These are phyloP conservation scores for Apiospora marii DNA, from an alignment of 2,329 filamentous ascomycete genomes.

Conservation along the genomic window DNA sequence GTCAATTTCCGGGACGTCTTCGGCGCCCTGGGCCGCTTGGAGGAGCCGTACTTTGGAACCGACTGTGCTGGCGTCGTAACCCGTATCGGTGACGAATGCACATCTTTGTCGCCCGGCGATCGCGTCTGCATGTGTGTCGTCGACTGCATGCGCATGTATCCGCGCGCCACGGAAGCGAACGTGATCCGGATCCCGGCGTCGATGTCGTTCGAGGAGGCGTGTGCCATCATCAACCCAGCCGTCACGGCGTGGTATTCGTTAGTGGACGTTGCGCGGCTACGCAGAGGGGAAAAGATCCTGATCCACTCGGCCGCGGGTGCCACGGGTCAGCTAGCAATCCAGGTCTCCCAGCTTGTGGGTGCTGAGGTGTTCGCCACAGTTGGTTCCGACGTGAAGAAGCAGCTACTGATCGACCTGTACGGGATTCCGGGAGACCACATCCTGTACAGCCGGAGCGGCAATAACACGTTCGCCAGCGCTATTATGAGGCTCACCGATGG, in stretches of 20 bases:
- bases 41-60: conserved; percentile 14
- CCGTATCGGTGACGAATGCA: background rate
- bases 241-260: background rate
- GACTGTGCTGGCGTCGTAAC: conserved; percentile 15
- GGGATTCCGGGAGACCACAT: conserved; percentile 5
- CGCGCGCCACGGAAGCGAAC: conserved; percentile 33
- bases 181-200: conserved; percentile 30
- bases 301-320: conserved; percentile 30
- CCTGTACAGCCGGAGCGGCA: background rate
- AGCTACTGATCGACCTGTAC: background rate
- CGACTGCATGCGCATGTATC: conserved; percentile 21
- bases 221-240: background rate
- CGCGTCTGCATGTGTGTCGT: conserved; percentile 19
- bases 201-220: background rate
- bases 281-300: background rate
- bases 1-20: conserved; percentile 31
- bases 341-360: background rate
- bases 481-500: background rate
- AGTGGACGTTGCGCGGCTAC: background rate
- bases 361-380: conserved; percentile 5
- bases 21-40: conserved; percentile 28
- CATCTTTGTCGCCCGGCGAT: background rate
- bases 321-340: background rate
- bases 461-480: background rate
- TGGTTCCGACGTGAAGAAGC: background rate